These are phyloP conservation scores for Thelonectria rubi DNA, from an alignment of 2,329 filamentous ascomycete species.

Conservation along the genomic window DNA sequence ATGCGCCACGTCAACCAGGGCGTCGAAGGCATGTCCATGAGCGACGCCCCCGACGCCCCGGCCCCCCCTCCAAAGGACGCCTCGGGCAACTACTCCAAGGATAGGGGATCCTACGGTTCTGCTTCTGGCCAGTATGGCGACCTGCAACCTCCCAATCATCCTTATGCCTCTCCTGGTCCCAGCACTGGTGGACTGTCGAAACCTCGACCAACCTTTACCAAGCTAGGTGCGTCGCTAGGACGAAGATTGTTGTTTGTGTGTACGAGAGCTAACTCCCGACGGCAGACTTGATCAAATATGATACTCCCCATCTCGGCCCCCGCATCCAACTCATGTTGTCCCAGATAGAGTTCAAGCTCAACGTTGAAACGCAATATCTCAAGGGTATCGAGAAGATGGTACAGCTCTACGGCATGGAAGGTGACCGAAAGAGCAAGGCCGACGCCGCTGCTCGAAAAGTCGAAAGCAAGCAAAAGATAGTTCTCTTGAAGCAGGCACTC, in stretches of 20 bases:
- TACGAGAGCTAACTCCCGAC: conserved; percentile 19
- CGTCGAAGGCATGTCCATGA: conserved; percentile 72
- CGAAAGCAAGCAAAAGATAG: conserved; percentile 98
- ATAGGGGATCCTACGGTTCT: conserved; percentile 72
- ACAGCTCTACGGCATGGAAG: conserved; percentile 95
- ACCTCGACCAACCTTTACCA: conserved; percentile 89
- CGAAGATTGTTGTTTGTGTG: not conserved
- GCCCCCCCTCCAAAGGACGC: conserved; percentile 80
- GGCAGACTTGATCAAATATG: conserved; percentile 96
- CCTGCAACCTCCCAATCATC: conserved; percentile 82
- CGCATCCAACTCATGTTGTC: conserved; percentile 99
- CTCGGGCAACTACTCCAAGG: conserved; percentile 52
- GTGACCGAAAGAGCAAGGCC: conserved; percentile 92
- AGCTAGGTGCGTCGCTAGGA: conserved; percentile 74
- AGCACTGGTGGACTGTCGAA: conserved; percentile 73
- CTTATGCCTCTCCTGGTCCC: conserved; percentile 76
- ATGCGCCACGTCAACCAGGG: conserved; percentile 77
- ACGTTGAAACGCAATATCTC: conserved; percentile 98
- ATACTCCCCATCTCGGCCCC: conserved; percentile 92
- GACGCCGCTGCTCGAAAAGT: conserved; percentile 90
- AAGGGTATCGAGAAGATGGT: conserved; percentile 99
- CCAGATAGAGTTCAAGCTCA: conserved; percentile 98
- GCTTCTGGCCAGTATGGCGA: conserved; percentile 63
- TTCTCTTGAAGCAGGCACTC: conserved; percentile 92
- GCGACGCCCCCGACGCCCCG: conserved; percentile 59